Evolutionary conservation across 208 protist genomes (phyloP), one percentile per base, ranked within the genome.

Genomic region (Acanthamoeba castellanii): DNA sequence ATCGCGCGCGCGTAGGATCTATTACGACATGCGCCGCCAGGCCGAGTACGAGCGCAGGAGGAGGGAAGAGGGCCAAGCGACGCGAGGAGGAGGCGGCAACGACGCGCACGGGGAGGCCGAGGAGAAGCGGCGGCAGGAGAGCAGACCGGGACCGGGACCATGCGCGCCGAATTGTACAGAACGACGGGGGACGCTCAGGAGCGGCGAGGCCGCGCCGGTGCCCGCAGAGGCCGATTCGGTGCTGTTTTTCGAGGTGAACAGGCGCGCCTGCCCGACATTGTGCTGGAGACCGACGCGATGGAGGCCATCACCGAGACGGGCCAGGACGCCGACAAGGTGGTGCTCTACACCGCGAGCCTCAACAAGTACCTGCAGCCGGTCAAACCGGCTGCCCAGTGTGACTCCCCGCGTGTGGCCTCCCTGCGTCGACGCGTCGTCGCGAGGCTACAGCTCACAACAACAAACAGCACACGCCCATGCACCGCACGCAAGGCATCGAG

Each of bases 181-280:
- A 37, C 25, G 13, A 72, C 7, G 66, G 14, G 66, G 14, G 25
- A 11, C 61, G 61, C 3, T 68, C 25, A 27, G 61, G 61, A 32
- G 61, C 25, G 16, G 0, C 30, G 22, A 74, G 32, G 66, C 9
- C 22, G 66, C 47, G 66, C 11, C 66, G 6, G 9, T 7, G n/a
- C 16, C 68, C 13, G 66, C 9, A 74, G 74, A 82, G 8, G 37
- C 32, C 9, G 42, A 52, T 37, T 52, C 74, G 14, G 37, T 82
- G n/a, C 74, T 82, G 42, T 82, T n/a, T n/a, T n/a, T 42, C 20
- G 74, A 82, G 30, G 74, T 82, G 20, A 82, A 82, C 74, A 82
- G 22, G 45, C 42, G n/a, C n/a, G n/a, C n/a, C n/a, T 82, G 37
- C 42, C 74, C 8, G 37, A 82, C 25, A 82, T 82, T 42, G 45